A percentile compares a stretch with the other conserved stretches of the same genome.
Evolutionary conservation across 73 alveolate species (phyloP).

Genomic region (Stentor coeruleus): DNA sequence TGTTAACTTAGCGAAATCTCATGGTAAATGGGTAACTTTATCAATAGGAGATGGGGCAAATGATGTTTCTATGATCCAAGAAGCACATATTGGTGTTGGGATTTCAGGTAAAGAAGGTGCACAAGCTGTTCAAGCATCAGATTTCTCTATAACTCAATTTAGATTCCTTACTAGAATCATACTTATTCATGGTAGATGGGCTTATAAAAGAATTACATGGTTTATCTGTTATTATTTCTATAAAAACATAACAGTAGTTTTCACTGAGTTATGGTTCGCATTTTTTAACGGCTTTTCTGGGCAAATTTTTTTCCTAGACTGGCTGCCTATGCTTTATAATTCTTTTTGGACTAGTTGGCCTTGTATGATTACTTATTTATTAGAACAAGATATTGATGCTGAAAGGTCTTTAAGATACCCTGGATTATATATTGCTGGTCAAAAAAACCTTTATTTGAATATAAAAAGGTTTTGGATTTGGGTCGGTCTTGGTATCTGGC

Average conservation of each 20-base stretch:
- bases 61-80: conserved; percentile 95
- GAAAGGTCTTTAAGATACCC: conserved; percentile 62
- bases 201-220: conserved; percentile 70
- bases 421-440: conserved; percentile 79
- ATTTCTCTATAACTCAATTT: conserved; percentile 75
- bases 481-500: conserved; percentile 60
- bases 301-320: conserved; percentile 84
- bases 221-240: conserved; percentile 85
- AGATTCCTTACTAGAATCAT: conserved; percentile 57
- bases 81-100: conserved; percentile 83
- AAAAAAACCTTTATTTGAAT: conserved; percentile 56
- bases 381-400: conserved; percentile 73
- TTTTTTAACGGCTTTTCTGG: conserved; percentile 84
- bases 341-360: conserved; percentile 91
- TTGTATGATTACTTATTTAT: conserved; percentile 68
- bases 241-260: conserved; percentile 75
- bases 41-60: conserved; percentile 99
- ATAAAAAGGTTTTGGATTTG: conserved; percentile 74
- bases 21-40: conserved; percentile 44
- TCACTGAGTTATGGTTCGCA: conserved; percentile 76
- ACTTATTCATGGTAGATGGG: conserved; percentile 80
- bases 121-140: conserved; percentile 91
- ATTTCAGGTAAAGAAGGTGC: conserved; percentile 91
- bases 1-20: conserved; percentile 49
- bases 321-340: conserved; percentile 86